phyloP scores from a whole-genome alignment of 768 basidiomycete species.

The Podaxis pistillaris region DNA sequence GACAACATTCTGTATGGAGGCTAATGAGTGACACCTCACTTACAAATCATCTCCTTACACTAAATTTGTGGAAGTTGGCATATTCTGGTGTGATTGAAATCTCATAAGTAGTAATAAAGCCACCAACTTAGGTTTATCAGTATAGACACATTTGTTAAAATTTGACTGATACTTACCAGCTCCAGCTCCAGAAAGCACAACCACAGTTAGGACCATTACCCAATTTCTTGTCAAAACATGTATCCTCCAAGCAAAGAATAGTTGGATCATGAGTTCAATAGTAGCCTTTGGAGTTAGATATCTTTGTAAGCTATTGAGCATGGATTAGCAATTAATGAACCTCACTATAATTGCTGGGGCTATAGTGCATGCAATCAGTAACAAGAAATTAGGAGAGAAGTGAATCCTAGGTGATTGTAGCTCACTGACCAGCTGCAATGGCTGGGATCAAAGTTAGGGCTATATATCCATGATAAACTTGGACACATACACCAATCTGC shows the following conservation, averaged over 20 bases:
- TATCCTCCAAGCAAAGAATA: constrained; percentile 43
- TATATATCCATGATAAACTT: background rate
- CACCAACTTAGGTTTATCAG: background rate
- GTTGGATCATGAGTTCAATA: constrained; percentile 41
- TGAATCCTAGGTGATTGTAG: background rate
- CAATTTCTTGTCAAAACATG: constrained; percentile 25
- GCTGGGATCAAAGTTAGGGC: background rate
- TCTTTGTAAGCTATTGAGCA: too few species aligned
- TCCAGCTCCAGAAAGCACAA: constrained; percentile 19
- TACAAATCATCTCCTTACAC: background rate
- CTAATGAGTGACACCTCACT: background rate
- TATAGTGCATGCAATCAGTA: constrained; percentile 16
- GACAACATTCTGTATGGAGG: constrained; percentile 19
- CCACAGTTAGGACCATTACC: constrained; percentile 16
- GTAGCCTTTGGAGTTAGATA: constrained; percentile 24
- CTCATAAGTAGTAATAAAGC: background rate
- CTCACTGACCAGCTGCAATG: constrained; percentile 15
- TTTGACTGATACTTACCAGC: constrained; percentile 18
- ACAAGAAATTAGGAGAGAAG: background rate
- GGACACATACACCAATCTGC: constrained; percentile 14
- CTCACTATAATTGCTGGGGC: constrained; percentile 47
- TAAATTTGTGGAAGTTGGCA: background rate
- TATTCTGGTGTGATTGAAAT: background rate
- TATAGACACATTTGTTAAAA: background rate
- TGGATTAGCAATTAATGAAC: background rate